A percentile compares a stretch with the other conserved stretches of the same genome.
Evolutionary conservation across 2,329 filamentous ascomycete species (phyloP).

Genomic region (Scytalidium sp.): DNA sequence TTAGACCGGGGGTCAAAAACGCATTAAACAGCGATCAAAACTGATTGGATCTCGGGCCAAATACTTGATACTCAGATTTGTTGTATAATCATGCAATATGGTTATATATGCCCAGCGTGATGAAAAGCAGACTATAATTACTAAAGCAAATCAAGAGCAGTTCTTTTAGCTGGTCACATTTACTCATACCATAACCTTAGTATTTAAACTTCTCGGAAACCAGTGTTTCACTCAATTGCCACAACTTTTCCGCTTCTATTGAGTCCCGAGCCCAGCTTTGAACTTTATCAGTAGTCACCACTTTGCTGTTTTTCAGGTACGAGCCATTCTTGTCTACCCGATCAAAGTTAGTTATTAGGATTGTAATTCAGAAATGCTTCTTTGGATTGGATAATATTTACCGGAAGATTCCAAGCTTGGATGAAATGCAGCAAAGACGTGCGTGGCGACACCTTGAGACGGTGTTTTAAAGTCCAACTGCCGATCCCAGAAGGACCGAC

Average conservation of each 20-base stretch:
- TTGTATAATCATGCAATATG: too few species aligned
- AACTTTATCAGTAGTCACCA: background rate
- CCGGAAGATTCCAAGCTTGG: background rate
- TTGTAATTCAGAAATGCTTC: background rate
- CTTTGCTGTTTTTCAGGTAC: background rate
- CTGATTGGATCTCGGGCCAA: too few species aligned
- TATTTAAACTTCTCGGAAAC: slow-evolving; percentile 40
- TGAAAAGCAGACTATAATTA: too few species aligned
- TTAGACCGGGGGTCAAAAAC: too few species aligned
- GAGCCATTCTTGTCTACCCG: background rate
- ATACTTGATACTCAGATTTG: too few species aligned
- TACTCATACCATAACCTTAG: too few species aligned
- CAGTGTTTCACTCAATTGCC: slow-evolving; percentile 41
- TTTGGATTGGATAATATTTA: background rate
- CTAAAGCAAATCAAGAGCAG: too few species aligned
- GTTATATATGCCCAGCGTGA: too few species aligned
- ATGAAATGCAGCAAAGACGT: slow-evolving; percentile 6
- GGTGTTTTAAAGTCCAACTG: background rate
- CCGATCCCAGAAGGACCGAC: background rate
- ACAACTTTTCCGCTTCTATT: slow-evolving; percentile 36
- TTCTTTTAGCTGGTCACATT: too few species aligned
- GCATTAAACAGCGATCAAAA: too few species aligned
- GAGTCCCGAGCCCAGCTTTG: background rate
- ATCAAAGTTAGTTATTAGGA: background rate
- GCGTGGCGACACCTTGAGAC: slow-evolving; percentile 3